These are phyloP conservation scores for Oryza meyeriana DNA, from an alignment of 176 grass and related monocot species.

Conservation along the genomic window DNA sequence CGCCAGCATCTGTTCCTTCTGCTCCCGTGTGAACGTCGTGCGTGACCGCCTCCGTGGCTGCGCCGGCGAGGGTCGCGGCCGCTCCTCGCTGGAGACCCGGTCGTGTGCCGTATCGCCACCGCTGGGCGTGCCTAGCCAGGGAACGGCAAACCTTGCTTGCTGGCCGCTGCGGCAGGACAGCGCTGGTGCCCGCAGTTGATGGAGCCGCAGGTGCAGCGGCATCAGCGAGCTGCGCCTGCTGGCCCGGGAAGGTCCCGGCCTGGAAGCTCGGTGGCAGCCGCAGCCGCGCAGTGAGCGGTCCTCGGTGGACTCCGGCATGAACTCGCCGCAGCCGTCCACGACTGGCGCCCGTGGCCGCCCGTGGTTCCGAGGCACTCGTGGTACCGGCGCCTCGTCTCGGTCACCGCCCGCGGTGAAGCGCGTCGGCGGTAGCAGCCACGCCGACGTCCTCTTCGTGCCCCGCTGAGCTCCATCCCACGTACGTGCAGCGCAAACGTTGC, in stretches of 20 bases:
- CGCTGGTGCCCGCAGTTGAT: constrained; percentile 7
- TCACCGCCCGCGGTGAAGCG: not conserved
- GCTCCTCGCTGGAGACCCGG: constrained; percentile 59
- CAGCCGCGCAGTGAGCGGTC: constrained; percentile 68
- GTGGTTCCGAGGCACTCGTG: constrained; percentile 61
- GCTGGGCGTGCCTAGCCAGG: not conserved
- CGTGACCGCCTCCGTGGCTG: constrained; percentile 46
- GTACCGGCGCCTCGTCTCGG: constrained; percentile 22
- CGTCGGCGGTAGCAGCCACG: not conserved
- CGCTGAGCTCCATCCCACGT: constrained; percentile 39
- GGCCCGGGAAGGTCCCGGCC: constrained; percentile 37
- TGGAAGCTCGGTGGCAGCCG: constrained; percentile 93
- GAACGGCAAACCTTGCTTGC: constrained; percentile 9
- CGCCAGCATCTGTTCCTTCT: constrained; percentile 64
- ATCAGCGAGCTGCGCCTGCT: constrained; percentile 16
- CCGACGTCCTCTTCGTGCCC: constrained; percentile 20
- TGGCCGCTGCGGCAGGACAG: not conserved
- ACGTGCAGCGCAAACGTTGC: not conserved
- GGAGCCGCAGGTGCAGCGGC: constrained; percentile 22
- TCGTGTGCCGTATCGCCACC: constrained; percentile 38
- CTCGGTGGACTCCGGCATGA: constrained; percentile 47
- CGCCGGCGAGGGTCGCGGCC: not conserved
- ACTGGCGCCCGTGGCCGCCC: constrained; percentile 56
- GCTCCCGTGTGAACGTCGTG: constrained; percentile 67
- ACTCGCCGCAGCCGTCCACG: constrained; percentile 63